These are phyloP conservation scores for Pseudogymnoascus sp. DNA, from an alignment of 2,329 filamentous ascomycete genomes.

Conservation along the genomic window DNA sequence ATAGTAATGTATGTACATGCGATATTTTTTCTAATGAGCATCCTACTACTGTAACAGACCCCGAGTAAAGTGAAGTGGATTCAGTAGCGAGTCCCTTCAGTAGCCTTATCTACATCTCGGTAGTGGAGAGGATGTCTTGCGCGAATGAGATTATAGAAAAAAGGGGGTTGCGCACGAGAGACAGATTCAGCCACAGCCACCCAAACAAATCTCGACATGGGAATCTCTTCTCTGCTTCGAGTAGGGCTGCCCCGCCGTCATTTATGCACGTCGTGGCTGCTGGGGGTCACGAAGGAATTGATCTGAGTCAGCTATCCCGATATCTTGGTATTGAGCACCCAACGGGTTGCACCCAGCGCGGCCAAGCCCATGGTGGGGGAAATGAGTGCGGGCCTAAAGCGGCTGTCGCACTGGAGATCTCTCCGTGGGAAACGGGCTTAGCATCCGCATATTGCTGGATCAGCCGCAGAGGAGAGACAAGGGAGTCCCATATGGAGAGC, in stretches of 20 bases:
- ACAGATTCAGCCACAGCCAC: not conserved
- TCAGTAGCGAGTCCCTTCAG: not conserved
- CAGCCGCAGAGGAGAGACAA: constrained; percentile 5
- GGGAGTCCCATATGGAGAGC: constrained; percentile 5
- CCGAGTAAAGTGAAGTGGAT: not conserved
- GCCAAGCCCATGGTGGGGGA: constrained; percentile 6
- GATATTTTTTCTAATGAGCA: not conserved
- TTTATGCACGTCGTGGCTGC: not conserved
- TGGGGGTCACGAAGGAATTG: not conserved
- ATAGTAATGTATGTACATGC: constrained; percentile 2
- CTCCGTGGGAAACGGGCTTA: constrained; percentile 6
- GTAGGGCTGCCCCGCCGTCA: constrained; percentile 4
- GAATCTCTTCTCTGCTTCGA: not conserved
- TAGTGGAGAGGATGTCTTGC: not conserved
- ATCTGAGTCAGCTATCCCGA: constrained; percentile 7
- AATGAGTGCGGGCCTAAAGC: not conserved
- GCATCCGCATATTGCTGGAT: constrained; percentile 6
- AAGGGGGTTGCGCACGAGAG: not conserved
- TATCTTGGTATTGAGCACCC: constrained; percentile 6
- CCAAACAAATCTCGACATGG: not conserved
- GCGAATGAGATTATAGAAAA: not conserved
- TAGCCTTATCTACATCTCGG: not conserved
- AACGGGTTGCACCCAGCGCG: not conserved
- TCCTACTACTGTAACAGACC: not conserved
- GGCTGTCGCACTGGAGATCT: constrained; percentile 6